A percentile compares a stretch with the other conserved stretches of the same genome.
Conservation (phyloP, 352 stramenopile genomes). For the Globisporangium paroecandrum region DNA sequence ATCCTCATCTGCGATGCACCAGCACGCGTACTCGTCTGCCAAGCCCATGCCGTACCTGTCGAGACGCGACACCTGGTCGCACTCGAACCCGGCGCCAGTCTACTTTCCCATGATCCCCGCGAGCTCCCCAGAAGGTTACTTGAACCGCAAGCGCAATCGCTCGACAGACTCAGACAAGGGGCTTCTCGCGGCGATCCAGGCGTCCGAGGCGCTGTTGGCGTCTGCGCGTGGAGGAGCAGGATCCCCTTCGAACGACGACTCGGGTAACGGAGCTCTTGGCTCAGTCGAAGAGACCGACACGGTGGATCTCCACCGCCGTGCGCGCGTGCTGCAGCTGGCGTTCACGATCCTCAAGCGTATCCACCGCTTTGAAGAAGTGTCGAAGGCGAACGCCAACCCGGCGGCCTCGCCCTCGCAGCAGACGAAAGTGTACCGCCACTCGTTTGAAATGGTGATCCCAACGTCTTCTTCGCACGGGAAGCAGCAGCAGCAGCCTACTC, state of each 20-base stretch:
- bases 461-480: conserved; percentile 18
- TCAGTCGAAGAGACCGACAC: conserved; percentile 12
- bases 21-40: conserved; percentile 48
- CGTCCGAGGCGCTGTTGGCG: conserved; percentile 31
- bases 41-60: conserved; percentile 34
- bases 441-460: conserved; percentile 57
- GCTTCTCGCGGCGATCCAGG: conserved; percentile 45
- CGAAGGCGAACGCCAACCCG: conserved; percentile 29
- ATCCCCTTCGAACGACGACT: neutral
- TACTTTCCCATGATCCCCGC: conserved; percentile 30
- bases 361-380: conserved; percentile 54
- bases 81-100: conserved; percentile 5
- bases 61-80: conserved; percentile 19
- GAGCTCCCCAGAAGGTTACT: conserved; percentile 25
- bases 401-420: neutral
- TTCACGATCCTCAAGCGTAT: conserved; percentile 60
- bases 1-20: conserved; percentile 27
- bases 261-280: neutral
- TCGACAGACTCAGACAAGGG: conserved; percentile 67
- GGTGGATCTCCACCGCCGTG: conserved; percentile 49
- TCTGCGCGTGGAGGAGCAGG: conserved; percentile 1
- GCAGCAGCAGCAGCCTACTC: conserved; percentile 17
- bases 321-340: conserved; percentile 52
- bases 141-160: conserved; percentile 70
- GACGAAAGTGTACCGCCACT: conserved; percentile 44